Percentiles rank a stretch among this genome's conserved stretches.
Conservation (phyloP, 2,329 filamentous ascomycete species). For the Aureobasidium sp. region DNA sequence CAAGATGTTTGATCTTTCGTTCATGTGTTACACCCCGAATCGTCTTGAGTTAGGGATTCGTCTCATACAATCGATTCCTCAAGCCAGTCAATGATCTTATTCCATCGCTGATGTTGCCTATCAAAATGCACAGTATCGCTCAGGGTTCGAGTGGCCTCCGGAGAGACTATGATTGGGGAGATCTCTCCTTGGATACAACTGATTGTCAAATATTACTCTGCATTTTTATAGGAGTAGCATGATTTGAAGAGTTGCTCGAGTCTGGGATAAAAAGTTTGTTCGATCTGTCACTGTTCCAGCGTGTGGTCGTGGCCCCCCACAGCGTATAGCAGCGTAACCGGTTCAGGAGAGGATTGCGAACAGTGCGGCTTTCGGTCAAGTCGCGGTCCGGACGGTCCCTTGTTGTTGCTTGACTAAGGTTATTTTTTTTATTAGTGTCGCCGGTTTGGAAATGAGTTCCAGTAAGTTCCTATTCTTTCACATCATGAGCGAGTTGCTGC, state of each 20-base stretch:
- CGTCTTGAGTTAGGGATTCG: background rate
- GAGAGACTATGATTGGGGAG: background rate
- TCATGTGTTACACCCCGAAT: background rate
- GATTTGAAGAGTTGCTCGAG: too few species aligned
- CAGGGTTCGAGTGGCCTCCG: background rate
- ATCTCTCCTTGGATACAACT: background rate
- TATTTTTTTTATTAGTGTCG: conserved; percentile 6
- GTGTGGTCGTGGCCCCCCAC: background rate
- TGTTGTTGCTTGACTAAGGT: conserved; percentile 9
- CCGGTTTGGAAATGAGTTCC: conserved; percentile 6
- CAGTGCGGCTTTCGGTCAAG: conserved; percentile 10
- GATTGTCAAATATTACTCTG: background rate
- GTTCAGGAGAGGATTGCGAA: conserved; percentile 8
- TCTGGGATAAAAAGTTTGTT: background rate
- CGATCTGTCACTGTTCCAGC: background rate
- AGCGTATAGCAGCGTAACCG: conserved; percentile 3
- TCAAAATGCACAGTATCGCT: background rate
- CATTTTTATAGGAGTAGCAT: background rate
- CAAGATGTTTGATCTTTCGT: too few species aligned
- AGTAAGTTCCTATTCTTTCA: background rate
- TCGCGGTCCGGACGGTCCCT: conserved; percentile 7
- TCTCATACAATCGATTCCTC: background rate
- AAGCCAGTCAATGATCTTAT: background rate
- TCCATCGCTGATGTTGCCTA: background rate
- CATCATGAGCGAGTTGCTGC: background rate